These are phyloP conservation scores for Silene conica DNA, from an alignment of 148 eudicot species.

Conservation along the genomic window DNA sequence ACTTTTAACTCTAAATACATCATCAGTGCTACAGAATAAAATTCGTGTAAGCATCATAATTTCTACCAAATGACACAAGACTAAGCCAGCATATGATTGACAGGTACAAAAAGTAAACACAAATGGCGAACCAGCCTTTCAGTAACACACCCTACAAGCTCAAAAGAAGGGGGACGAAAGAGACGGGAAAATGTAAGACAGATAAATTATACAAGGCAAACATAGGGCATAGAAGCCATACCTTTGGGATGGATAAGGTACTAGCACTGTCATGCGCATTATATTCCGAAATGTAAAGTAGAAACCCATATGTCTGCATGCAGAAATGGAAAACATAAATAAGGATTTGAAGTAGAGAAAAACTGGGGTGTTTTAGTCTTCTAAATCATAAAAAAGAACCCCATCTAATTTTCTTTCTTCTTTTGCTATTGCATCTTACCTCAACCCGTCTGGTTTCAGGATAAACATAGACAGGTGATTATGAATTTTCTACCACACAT, in stretches of 20 bases:
- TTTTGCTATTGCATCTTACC: not conserved
- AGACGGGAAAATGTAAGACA: not conserved
- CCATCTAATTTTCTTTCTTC: not conserved
- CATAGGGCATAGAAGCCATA: slow-evolving; percentile 20
- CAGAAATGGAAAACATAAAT: slow-evolving; percentile 14
- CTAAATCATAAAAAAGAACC: slow-evolving; percentile 5
- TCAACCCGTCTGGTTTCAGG: not conserved
- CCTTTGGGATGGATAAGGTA: slow-evolving; percentile 70
- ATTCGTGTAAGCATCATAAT: not conserved
- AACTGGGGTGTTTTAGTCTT: not conserved
- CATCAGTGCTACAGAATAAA: not conserved
- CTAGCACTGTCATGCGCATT: slow-evolving; percentile 36
- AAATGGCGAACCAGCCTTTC: not conserved
- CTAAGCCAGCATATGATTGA: not conserved
- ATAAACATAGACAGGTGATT: not conserved
- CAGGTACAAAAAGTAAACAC: not conserved
- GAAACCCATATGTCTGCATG: slow-evolving; percentile 80
- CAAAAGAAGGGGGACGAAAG: not conserved
- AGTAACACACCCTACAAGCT: not conserved
- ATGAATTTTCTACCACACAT: not conserved
- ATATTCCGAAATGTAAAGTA: slow-evolving; percentile 58
- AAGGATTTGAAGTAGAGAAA: not conserved
- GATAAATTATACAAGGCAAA: not conserved
- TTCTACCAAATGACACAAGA: not conserved
- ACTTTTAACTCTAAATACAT: not conserved